Evolutionary conservation across 2,329 filamentous ascomycete species (phyloP).

Genomic region (Huntiella savannae): DNA sequence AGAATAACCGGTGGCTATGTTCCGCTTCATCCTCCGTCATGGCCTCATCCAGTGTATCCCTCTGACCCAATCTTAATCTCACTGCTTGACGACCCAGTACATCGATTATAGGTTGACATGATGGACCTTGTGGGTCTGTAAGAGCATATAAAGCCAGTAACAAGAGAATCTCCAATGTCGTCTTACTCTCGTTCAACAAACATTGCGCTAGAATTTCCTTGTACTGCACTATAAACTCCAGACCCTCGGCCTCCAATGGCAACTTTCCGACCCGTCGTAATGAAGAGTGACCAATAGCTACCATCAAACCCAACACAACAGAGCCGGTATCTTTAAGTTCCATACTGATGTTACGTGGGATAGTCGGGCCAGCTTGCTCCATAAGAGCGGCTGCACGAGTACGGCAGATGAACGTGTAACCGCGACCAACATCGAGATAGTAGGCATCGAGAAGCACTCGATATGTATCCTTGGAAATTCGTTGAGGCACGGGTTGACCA

Average conservation of each 20-base stretch:
- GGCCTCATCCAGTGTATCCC: slow-evolving; percentile 16
- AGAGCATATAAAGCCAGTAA: slow-evolving; percentile 25
- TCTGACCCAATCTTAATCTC: slow-evolving; percentile 20
- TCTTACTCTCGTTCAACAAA: slow-evolving; percentile 18
- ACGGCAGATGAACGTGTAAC: slow-evolving; percentile 26
- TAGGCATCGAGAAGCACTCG: slow-evolving; percentile 22
- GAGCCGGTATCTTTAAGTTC: slow-evolving; percentile 13
- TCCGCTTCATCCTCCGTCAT: slow-evolving; percentile 16
- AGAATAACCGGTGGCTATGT: slow-evolving; percentile 23
- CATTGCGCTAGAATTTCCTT: slow-evolving; percentile 24
- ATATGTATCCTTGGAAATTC: slow-evolving; percentile 4
- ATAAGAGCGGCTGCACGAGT: slow-evolving; percentile 19
- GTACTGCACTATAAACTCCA: slow-evolving; percentile 21
- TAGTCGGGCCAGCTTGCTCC: slow-evolving; percentile 13
- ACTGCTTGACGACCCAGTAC: slow-evolving; percentile 23
- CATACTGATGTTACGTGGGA: slow-evolving; percentile 14
- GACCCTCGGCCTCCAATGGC: slow-evolving; percentile 12
- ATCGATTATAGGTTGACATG: slow-evolving; percentile 23
- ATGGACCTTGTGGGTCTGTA: slow-evolving; percentile 23
- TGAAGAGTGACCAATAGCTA: slow-evolving; percentile 27
- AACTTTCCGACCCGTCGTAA: slow-evolving; percentile 24
- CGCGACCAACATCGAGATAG: slow-evolving; percentile 26
- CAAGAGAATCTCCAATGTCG: slow-evolving; percentile 24
- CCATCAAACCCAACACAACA: slow-evolving; percentile 19
- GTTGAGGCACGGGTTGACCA: background rate